phyloP scores from a whole-genome alignment of 2,329 filamentous ascomycete genomes.

The Blastomyces percursus region DNA sequence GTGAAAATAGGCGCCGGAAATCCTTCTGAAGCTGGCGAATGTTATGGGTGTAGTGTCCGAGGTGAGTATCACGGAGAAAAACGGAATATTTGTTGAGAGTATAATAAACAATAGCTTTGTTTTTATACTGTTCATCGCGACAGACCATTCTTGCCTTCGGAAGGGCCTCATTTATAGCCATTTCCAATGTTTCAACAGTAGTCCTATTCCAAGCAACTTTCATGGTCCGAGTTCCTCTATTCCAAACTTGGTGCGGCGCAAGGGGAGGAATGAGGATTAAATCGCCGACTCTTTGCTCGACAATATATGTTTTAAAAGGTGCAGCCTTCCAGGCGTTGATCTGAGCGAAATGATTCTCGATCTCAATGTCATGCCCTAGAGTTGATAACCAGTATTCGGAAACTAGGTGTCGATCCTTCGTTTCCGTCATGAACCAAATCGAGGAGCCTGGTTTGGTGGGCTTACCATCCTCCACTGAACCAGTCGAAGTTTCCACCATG shows the following conservation, averaged over 20 bases:
- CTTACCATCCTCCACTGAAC: constrained; percentile 56
- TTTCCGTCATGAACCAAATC: constrained; percentile 98
- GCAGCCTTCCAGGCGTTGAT: constrained; percentile 92
- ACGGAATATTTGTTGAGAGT: constrained; percentile 67
- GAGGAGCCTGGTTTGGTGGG: constrained; percentile 68
- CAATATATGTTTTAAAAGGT: constrained; percentile 82
- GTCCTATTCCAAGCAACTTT: constrained; percentile 98
- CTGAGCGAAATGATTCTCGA: constrained; percentile 94
- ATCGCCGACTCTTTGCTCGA: constrained; percentile 82
- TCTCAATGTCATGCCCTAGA: constrained; percentile 90
- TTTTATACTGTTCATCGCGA: constrained; percentile 97
- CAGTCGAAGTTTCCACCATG: constrained; percentile 80
- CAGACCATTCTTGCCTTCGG: constrained; percentile 85
- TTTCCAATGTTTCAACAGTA: constrained; percentile 77
- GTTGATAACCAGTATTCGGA: constrained; percentile 89
- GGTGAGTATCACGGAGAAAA: constrained; percentile 47
- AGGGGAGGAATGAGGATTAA: constrained; percentile 88
- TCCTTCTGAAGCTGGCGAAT: constrained; percentile 66
- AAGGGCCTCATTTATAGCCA: constrained; percentile 76
- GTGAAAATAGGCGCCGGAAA: constrained; percentile 65
- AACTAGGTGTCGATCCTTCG: constrained; percentile 78
- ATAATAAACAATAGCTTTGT: constrained; percentile 89
- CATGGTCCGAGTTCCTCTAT: constrained; percentile 86
- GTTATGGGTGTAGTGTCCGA: constrained; percentile 40
- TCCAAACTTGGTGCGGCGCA: constrained; percentile 97